Evolutionary conservation across 106 monocot species (phyloP).

Genomic region (Narthecium ossifragum): DNA sequence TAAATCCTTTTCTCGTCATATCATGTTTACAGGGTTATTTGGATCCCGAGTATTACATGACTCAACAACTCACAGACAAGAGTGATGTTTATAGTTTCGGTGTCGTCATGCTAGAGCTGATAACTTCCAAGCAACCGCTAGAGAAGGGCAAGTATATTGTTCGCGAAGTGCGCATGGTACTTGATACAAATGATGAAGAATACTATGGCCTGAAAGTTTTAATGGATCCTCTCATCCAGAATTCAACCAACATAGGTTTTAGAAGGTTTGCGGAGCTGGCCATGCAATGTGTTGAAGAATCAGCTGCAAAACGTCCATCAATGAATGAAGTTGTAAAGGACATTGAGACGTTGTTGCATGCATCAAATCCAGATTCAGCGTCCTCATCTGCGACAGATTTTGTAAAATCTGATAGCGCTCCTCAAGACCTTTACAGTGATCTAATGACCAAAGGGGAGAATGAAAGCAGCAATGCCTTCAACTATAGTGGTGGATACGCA

Average conservation of each 20-base stretch:
- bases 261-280: conserved; percentile 45
- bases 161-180: conserved; percentile 20
- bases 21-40: conserved; percentile 51
- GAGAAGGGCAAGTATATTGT: conserved; percentile 52
- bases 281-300: conserved; percentile 51
- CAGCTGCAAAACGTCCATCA: conserved; percentile 29
- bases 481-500: conserved; percentile 26
- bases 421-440: conserved; percentile 28
- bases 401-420: background rate
- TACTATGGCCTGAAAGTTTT: conserved; percentile 39
- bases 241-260: conserved; percentile 23
- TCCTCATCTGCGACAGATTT: conserved; percentile 33
- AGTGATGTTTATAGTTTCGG: conserved; percentile 87
- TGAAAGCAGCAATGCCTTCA: conserved; percentile 21
- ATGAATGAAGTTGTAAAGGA: conserved; percentile 79
- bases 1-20: too few relatives aligned
- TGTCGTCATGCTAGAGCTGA: conserved; percentile 70
- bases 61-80: conserved; percentile 56
- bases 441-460: conserved; percentile 3
- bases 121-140: conserved; percentile 43
- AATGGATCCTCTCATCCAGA: conserved; percentile 44
- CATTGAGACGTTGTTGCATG: conserved; percentile 37
- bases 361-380: conserved; percentile 2
- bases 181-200: conserved; percentile 25
- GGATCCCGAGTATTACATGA: conserved; percentile 79